phyloP scores from a whole-genome alignment of 2,329 filamentous ascomycete species.

The Fusarium multiceps region DNA sequence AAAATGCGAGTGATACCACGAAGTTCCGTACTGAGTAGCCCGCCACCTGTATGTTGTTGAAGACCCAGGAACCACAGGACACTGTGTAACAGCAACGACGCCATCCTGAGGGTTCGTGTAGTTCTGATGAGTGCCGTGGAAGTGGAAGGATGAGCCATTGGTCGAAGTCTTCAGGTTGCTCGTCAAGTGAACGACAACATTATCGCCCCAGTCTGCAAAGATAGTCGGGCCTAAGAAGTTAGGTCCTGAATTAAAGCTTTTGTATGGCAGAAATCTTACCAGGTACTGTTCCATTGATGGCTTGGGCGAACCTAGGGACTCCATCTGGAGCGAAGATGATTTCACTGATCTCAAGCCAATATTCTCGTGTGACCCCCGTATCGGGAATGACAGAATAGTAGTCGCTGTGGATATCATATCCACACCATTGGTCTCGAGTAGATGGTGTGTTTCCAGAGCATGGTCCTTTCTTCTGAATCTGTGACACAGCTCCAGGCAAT shows the following conservation, averaged over 20 bases:
- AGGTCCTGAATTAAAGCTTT: not conserved
- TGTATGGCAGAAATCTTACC: constrained; percentile 44
- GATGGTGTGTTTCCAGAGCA: constrained; percentile 48
- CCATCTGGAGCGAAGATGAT: constrained; percentile 60
- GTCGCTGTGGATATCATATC: constrained; percentile 61
- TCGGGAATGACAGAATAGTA: constrained; percentile 56
- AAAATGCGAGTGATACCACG: constrained; percentile 73
- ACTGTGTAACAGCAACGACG: constrained; percentile 62
- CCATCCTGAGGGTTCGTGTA: constrained; percentile 67
- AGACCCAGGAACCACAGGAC: constrained; percentile 63
- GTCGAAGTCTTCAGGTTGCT: constrained; percentile 56
- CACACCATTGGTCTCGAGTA: constrained; percentile 57
- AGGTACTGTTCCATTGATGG: constrained; percentile 69
- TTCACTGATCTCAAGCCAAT: constrained; percentile 58
- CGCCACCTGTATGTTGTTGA: constrained; percentile 68
- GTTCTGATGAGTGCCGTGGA: constrained; percentile 70
- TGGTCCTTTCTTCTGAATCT: constrained; percentile 8
- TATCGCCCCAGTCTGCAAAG: constrained; percentile 63
- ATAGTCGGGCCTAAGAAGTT: constrained; percentile 60
- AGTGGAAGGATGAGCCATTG: constrained; percentile 73
- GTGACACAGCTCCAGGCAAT: constrained; percentile 12
- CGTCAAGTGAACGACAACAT: constrained; percentile 62
- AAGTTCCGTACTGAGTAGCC: constrained; percentile 65
- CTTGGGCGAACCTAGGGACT: constrained; percentile 53
- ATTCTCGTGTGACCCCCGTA: constrained; percentile 64